Evolutionary conservation across 73 alveolate genomes (phyloP).

Genomic region (Paramecium tetraurelia): DNA sequence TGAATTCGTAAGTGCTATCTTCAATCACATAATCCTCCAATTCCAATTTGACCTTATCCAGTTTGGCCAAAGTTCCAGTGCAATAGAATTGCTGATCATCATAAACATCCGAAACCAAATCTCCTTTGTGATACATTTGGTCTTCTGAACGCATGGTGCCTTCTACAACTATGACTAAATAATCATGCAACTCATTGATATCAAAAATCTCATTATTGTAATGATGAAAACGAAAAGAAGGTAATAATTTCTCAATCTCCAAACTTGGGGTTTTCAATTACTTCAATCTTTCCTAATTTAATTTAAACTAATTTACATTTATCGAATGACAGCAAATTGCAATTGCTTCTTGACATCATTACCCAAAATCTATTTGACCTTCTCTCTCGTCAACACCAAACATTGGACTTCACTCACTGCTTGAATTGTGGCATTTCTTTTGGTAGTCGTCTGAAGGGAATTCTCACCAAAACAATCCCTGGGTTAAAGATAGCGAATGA

Average conservation of each 20-base stretch:
- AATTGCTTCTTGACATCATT: conserved; percentile 34
- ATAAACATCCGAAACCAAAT: background rate
- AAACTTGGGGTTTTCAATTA: conserved; percentile 11
- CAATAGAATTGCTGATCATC: background rate
- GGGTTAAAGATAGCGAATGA: background rate
- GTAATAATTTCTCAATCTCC: background rate
- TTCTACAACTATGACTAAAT: background rate
- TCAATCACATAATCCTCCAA: background rate
- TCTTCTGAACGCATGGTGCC: background rate
- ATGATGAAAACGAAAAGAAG: background rate
- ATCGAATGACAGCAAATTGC: conserved; percentile 36
- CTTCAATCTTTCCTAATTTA: background rate
- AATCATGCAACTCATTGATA: background rate
- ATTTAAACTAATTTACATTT: background rate
- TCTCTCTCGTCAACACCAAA: conserved; percentile 62
- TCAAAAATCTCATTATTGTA: background rate
- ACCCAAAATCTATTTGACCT: conserved; percentile 49
- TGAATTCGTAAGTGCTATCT: background rate
- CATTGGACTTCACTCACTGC: conserved; percentile 62
- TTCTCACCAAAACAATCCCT: conserved; percentile 57
- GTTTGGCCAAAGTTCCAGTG: background rate
- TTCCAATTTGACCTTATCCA: background rate
- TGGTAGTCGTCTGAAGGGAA: background rate
- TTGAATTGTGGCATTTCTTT: conserved; percentile 42
- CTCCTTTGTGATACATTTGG: background rate